phyloP scores from a whole-genome alignment of 176 grass and related monocot species.

The Calamus simplicifolius region DNA sequence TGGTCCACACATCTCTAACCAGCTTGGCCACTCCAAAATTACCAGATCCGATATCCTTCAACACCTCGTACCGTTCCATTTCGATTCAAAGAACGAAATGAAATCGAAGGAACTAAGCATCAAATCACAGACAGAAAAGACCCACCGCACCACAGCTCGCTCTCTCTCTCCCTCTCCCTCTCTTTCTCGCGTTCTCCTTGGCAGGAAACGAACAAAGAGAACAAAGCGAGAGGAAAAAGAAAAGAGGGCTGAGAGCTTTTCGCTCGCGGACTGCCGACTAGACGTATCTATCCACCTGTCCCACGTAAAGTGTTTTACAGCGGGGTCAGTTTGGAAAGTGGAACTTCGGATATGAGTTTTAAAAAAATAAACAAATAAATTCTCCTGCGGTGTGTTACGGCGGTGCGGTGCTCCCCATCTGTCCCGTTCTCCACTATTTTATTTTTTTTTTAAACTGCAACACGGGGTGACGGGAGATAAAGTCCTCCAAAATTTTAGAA shows the following conservation, averaged over 20 bases:
- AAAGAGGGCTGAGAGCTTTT: neutral
- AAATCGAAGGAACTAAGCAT: too few species aligned
- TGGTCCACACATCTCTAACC: slow-evolving; percentile 68
- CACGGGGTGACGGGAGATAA: too few species aligned
- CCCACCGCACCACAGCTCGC: neutral
- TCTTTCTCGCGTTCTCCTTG: neutral
- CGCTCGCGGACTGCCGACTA: neutral
- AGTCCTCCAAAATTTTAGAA: too few species aligned
- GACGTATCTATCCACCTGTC: neutral
- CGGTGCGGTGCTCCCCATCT: too few species aligned
- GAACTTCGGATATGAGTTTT: neutral
- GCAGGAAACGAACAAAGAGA: neutral
- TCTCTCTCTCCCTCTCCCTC: neutral
- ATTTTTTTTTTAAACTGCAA: too few species aligned
- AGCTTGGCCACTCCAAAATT: slow-evolving; percentile 97
- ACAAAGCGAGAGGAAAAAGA: neutral
- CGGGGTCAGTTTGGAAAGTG: neutral
- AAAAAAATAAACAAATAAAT: neutral
- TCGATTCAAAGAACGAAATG: neutral
- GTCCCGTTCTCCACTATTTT: too few species aligned
- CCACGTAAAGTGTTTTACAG: neutral
- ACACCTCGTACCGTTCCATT: slow-evolving; percentile 91
- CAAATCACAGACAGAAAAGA: neutral
- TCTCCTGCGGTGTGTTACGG: too few species aligned
- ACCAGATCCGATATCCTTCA: slow-evolving; percentile 87